Evolutionary conservation across 345 rosid species (phyloP).

Genomic region (Barbarea vulgaris): DNA sequence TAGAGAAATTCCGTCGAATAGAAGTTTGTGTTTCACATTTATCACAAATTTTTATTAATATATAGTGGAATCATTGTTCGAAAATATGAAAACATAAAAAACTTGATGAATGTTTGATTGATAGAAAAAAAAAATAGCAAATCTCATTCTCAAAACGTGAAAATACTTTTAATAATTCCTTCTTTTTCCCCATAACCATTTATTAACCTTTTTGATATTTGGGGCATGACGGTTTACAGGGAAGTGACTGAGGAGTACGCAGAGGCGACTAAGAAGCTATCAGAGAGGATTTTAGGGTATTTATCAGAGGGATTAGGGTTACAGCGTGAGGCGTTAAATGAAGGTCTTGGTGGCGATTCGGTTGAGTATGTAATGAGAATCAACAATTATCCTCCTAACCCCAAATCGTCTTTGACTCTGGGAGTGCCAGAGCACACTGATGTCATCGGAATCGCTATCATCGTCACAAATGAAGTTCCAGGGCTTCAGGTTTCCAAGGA

Average conservation of each 20-base stretch:
- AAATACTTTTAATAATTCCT: too few species aligned
- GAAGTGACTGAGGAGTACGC: slow-evolving; percentile 70
- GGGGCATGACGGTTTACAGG: too few species aligned
- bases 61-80: too few species aligned
- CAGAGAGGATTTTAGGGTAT: slow-evolving; percentile 47
- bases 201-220: not conserved
- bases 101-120: too few species aligned
- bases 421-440: slow-evolving; percentile 77
- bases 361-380: slow-evolving; percentile 63
- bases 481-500: slow-evolving; percentile 76
- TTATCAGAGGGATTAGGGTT: slow-evolving; percentile 69
- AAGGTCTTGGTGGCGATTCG: slow-evolving; percentile 57
- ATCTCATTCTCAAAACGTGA: not conserved
- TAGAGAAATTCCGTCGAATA: too few species aligned
- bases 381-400: slow-evolving; percentile 74
- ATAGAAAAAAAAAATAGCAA: too few species aligned
- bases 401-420: slow-evolving; percentile 59
- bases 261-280: slow-evolving; percentile 43
- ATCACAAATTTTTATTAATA: too few species aligned
- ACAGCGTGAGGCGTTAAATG: slow-evolving; percentile 45
- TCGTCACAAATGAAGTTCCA: slow-evolving; percentile 73
- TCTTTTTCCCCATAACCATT: too few species aligned
- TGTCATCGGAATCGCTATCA: slow-evolving; percentile 54
- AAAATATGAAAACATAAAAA: too few species aligned
- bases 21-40: too few species aligned